Base-by-base conservation (phyloP, 306 rosid genomes). In the Acacia acuminata region DNA sequence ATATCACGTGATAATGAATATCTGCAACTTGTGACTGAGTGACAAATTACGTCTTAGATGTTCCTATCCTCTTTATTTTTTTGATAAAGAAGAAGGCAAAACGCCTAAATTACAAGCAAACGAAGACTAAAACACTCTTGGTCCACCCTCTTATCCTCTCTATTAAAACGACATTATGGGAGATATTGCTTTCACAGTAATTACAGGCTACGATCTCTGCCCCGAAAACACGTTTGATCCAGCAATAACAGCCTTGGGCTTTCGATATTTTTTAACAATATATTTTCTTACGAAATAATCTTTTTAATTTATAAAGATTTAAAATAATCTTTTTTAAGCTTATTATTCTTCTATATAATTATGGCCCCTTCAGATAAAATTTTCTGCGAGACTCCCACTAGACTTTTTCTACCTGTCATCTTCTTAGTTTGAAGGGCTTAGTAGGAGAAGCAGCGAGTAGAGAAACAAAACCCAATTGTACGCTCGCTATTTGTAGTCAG, bases 401-500 rank as follows among this genome's bases (percentile, higher is more conserved):
- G 51, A 42, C 32, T 43, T 71, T 71, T 43, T 43, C 34, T n/a
- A 30, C 32, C 5, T 13, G 70, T 64, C 42, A 53, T 85, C 80
- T 60, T 30, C 2, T 30, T 30, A 30, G 32, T 30, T 30, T 30
- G 32, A 30, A 30, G 32, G 32, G 32, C 2, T 30, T 30, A 1
- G 32, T 30, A 30, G 87, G 80, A 40, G 88, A 85, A 22, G 79
- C 83, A 82, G 84, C 82, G 73, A 83, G 58, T 72, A 47, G 17
- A 10, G 42, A 11, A 53, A 30, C 20, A 10, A 22, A 20, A 51
- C 89, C 76, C 73, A 69, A 61, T 73, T 81, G 66, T 66, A 60
- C 81, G 77, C 43, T 67, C 56, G 72, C 38, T 67, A 91, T 93
- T 80, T 93, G 97, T 79, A 97, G 89, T 80, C 89, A 91, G 98